Evolutionary conservation across 1,139 yeast species (phyloP).

Genomic region (Pneumocystis murina): DNA sequence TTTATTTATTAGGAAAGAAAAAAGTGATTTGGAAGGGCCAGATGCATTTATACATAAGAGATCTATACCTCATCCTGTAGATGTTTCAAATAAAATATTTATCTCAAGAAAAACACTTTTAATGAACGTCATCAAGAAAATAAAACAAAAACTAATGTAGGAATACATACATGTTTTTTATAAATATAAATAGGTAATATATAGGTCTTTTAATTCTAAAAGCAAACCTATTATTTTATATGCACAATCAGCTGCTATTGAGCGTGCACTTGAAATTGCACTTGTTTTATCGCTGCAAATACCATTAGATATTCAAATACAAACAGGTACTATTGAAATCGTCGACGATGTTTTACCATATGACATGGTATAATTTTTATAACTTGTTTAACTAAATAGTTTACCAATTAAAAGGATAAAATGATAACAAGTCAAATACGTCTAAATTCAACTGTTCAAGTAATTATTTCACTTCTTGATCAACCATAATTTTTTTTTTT

Average conservation of each 20-base stretch:
- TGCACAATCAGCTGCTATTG: neutral
- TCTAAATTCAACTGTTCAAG: neutral
- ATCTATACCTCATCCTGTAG: neutral
- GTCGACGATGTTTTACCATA: slow-evolving; percentile 1
- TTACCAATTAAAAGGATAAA: neutral
- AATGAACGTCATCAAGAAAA: neutral
- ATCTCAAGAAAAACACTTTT: neutral
- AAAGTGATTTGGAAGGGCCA: neutral
- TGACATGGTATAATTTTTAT: neutral
- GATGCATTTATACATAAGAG: neutral
- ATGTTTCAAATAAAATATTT: neutral
- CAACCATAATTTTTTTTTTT: neutral
- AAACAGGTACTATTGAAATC: neutral
- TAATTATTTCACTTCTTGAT: neutral
- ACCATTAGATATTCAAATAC: neutral
- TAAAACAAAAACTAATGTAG: neutral
- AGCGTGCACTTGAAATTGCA: neutral
- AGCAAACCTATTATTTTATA: neutral
- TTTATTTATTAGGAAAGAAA: neutral
- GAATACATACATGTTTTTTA: neutral
- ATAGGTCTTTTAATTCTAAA: neutral
- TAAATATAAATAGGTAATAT: neutral
- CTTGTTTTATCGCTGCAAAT: neutral
- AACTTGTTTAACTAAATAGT: neutral
- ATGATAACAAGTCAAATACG: neutral